These are phyloP conservation scores for Rhamnella rubrinervis DNA, from an alignment of 331 rosid species.

Conservation along the genomic window DNA sequence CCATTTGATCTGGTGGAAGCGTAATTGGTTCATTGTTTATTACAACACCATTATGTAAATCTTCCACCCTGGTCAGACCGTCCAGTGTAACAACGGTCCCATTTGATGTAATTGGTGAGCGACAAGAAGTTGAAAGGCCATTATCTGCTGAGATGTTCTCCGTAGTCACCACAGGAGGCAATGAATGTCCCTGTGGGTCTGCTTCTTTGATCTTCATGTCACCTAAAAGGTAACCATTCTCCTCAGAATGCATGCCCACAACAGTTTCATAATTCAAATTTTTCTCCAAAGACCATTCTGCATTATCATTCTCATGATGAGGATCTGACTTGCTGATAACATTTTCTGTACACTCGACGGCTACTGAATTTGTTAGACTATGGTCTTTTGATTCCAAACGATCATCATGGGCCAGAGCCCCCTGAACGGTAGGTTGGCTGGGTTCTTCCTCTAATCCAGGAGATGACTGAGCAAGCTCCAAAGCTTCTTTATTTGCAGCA, in stretches of 20 bases:
- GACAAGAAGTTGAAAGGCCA: conserved; percentile 28
- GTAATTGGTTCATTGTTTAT: conserved; percentile 46
- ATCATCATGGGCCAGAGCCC: conserved; percentile 55
- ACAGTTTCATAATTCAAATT: conserved; percentile 31
- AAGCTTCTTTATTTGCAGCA: conserved; percentile 33
- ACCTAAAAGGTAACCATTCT: conserved; percentile 40
- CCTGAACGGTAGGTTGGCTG: conserved; percentile 46
- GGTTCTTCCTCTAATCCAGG: conserved; percentile 62
- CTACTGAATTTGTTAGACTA: conserved; percentile 38
- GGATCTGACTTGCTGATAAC: conserved; percentile 27
- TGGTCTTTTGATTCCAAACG: conserved; percentile 47
- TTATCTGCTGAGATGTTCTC: conserved; percentile 40
- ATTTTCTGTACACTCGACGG: conserved; percentile 30
- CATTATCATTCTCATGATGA: conserved; percentile 31
- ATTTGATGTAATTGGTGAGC: conserved; percentile 32
- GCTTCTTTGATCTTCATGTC: conserved; percentile 42
- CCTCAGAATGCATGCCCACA: conserved; percentile 36
- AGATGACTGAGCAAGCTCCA: conserved; percentile 59
- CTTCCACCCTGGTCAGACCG: conserved; percentile 53
- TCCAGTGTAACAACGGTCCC: conserved; percentile 42
- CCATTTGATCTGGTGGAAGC: conserved; percentile 37
- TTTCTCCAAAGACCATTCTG: conserved; percentile 37
- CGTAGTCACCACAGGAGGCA: conserved; percentile 18
- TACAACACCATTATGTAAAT: conserved; percentile 51
- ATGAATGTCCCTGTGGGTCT: conserved; percentile 35